A percentile compares a stretch with the other conserved stretches of the same genome.
Evolutionary conservation across 2,329 filamentous ascomycete genomes (phyloP).

Genomic region (Pestalotiopsis sp.): DNA sequence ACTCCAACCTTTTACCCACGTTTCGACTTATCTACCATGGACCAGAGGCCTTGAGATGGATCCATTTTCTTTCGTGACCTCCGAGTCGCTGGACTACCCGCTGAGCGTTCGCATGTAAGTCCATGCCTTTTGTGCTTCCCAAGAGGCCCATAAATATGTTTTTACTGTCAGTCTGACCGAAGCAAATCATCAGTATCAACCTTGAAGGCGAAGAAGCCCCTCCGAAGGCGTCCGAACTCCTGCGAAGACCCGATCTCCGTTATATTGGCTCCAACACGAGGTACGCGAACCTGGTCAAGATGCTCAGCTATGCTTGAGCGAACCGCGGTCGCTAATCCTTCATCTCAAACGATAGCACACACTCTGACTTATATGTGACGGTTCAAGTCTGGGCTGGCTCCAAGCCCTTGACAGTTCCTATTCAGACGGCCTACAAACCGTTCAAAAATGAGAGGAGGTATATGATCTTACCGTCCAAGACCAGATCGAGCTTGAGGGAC

Average conservation of each 20-base stretch:
- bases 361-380: slow-evolving; percentile 91
- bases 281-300: slow-evolving; percentile 40
- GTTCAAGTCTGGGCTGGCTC: slow-evolving; percentile 95
- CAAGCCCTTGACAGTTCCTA: slow-evolving; percentile 87
- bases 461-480: not conserved
- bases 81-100: slow-evolving; percentile 78
- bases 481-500: slow-evolving; percentile 17
- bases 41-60: slow-evolving; percentile 64
- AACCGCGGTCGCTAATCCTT: slow-evolving; percentile 26
- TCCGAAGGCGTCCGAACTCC: slow-evolving; percentile 75
- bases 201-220: slow-evolving; percentile 76
- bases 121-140: not conserved
- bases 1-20: not conserved
- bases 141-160: not conserved
- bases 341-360: slow-evolving; percentile 51
- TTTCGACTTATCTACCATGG: slow-evolving; percentile 15
- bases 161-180: not conserved
- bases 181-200: slow-evolving; percentile 42
- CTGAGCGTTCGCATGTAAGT: slow-evolving; percentile 67
- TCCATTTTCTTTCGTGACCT: slow-evolving; percentile 92
- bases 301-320: not conserved
- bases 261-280: slow-evolving; percentile 86
- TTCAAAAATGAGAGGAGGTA: slow-evolving; percentile 76
- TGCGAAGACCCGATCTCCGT: slow-evolving; percentile 78
- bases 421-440: slow-evolving; percentile 90